These are phyloP conservation scores for Tylopilus plumbeoviolaceoides DNA, from an alignment of 768 basidiomycete species.

Conservation along the genomic window DNA sequence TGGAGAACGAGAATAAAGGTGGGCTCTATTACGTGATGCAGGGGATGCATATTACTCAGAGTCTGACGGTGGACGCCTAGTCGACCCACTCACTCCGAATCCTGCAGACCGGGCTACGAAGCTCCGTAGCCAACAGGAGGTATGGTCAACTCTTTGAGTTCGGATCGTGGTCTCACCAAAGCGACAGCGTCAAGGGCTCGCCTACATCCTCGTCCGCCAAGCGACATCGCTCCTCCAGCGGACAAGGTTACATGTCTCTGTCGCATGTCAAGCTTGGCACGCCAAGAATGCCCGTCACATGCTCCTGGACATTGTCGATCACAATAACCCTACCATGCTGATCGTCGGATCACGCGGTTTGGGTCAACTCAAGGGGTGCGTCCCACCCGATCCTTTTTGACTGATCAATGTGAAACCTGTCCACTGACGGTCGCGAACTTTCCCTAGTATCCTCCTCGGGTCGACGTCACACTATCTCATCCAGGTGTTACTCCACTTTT, in stretches of 20 bases:
- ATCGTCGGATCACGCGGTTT: slow-evolving; percentile 95
- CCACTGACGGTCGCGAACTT: neutral
- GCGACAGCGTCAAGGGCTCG: slow-evolving; percentile 76
- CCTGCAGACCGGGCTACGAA: slow-evolving; percentile 73
- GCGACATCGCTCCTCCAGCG: slow-evolving; percentile 87
- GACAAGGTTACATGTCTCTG: slow-evolving; percentile 80
- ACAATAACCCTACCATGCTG: slow-evolving; percentile 82
- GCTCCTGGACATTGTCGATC: slow-evolving; percentile 87
- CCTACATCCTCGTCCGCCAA: slow-evolving; percentile 86
- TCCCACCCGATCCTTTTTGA: neutral
- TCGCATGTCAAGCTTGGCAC: slow-evolving; percentile 94
- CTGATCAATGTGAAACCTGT: too few relatives aligned
- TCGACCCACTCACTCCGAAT: slow-evolving; percentile 67
- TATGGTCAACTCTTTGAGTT: slow-evolving; percentile 29
- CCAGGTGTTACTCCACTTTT: slow-evolving; percentile 44
- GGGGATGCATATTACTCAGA: neutral
- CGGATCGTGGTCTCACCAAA: slow-evolving; percentile 10
- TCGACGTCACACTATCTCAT: slow-evolving; percentile 95
- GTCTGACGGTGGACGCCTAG: slow-evolving; percentile 31
- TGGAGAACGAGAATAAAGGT: slow-evolving; percentile 92
- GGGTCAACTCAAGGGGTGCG: slow-evolving; percentile 82
- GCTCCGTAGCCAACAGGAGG: slow-evolving; percentile 89
- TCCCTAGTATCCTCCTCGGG: slow-evolving; percentile 77
- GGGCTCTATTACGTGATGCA: slow-evolving; percentile 15
- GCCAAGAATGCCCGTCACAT: slow-evolving; percentile 94